Evolutionary conservation across 164 flowering plant species (phyloP).

Genomic region (Vitis rotundifolia): DNA sequence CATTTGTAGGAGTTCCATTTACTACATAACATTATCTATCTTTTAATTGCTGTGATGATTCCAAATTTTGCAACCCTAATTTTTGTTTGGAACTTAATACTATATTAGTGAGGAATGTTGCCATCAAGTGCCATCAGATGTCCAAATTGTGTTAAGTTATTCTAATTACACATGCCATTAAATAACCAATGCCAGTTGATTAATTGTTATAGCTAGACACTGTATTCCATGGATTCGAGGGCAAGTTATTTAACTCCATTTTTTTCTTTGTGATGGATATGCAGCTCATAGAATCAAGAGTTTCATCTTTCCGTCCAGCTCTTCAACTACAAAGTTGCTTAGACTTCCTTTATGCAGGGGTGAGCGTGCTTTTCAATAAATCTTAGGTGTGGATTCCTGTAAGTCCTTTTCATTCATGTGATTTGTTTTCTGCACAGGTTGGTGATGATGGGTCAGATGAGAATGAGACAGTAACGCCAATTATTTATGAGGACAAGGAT

Average conservation of each 20-base stretch:
- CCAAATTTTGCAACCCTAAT: too few species aligned
- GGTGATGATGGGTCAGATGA: conserved; percentile 59
- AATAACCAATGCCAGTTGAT: too few species aligned
- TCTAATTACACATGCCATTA: too few species aligned
- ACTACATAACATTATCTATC: too few species aligned
- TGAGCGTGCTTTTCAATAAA: conserved; percentile 21
- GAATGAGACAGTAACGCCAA: conserved; percentile 28
- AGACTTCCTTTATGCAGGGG: conserved; percentile 67
- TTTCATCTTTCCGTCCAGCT: conserved; percentile 65
- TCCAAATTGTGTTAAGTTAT: too few species aligned
- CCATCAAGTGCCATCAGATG: too few species aligned
- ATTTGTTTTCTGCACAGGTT: conserved; percentile 34
- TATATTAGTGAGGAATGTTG: too few species aligned
- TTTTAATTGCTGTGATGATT: too few species aligned
- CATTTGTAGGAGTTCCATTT: too few species aligned
- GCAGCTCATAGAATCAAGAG: conserved; percentile 86
- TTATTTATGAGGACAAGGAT: conserved; percentile 65
- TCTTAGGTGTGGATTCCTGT: too few species aligned
- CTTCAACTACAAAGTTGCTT: conserved; percentile 65
- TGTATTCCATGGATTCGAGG: too few species aligned
- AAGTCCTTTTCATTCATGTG: neutral
- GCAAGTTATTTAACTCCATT: neutral
- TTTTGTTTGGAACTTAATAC: too few species aligned
- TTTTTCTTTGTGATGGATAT: conserved; percentile 7
- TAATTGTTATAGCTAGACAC: neutral